Percentiles rank a stretch among this genome's conserved stretches.
These are phyloP conservation scores for Arthrinium puccinioides DNA, from an alignment of 2,329 filamentous ascomycete species.

Conservation along the genomic window DNA sequence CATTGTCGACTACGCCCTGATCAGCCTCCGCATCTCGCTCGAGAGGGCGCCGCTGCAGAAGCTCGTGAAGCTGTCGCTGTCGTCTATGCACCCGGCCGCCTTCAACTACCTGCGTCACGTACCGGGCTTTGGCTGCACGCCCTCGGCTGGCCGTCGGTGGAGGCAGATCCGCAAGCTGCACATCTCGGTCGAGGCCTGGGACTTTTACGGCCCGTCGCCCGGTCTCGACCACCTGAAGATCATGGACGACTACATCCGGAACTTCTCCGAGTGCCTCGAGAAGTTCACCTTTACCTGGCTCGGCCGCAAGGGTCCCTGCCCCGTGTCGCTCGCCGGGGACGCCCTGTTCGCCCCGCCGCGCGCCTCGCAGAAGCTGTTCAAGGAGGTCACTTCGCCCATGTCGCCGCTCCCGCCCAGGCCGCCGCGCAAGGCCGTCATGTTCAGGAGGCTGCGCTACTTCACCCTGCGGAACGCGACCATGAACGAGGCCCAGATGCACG, in stretches of 20 bases:
- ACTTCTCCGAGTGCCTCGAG: slow-evolving; percentile 58
- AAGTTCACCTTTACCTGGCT: slow-evolving; percentile 74
- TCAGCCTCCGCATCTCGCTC: slow-evolving; percentile 76
- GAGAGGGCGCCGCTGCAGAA: slow-evolving; percentile 62
- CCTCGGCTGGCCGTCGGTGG: slow-evolving; percentile 67
- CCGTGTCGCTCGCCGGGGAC: slow-evolving; percentile 62
- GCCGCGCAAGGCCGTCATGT: slow-evolving; percentile 49
- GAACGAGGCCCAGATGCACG: slow-evolving; percentile 62
- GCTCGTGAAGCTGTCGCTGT: slow-evolving; percentile 64
- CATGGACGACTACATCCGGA: slow-evolving; percentile 71
- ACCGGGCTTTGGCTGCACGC: slow-evolving; percentile 66
- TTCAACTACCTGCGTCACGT: slow-evolving; percentile 72
- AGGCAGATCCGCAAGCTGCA: slow-evolving; percentile 67
- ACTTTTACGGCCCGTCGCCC: slow-evolving; percentile 51
- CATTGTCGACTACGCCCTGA: slow-evolving; percentile 81
- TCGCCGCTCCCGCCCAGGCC: slow-evolving; percentile 50
- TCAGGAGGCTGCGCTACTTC: slow-evolving; percentile 61
- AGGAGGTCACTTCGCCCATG: slow-evolving; percentile 59
- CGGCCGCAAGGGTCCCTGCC: slow-evolving; percentile 65
- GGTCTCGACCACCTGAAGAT: slow-evolving; percentile 68
- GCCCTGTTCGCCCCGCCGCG: slow-evolving; percentile 56
- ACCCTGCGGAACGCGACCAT: slow-evolving; percentile 66
- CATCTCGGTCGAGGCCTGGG: slow-evolving; percentile 66
- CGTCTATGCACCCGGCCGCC: slow-evolving; percentile 66
- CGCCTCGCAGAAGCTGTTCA: slow-evolving; percentile 50